These are phyloP conservation scores for Lachnellula subtilissima DNA, from an alignment of 2,329 filamentous ascomycete species.

Conservation along the genomic window DNA sequence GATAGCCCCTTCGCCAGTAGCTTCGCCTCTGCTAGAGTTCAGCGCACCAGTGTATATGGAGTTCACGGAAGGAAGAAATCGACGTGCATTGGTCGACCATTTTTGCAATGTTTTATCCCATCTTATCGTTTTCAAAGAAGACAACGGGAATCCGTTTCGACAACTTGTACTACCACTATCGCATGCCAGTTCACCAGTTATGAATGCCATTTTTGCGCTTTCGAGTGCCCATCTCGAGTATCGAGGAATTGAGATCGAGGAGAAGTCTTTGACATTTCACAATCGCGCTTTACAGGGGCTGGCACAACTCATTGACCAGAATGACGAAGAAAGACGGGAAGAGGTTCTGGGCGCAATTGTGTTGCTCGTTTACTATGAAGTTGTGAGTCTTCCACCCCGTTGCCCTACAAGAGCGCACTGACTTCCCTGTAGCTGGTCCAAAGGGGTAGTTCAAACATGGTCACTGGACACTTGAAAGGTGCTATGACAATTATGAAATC, in stretches of 20 bases:
- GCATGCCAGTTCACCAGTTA: constrained; percentile 53
- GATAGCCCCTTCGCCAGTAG: constrained; percentile 26
- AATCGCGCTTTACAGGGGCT: constrained; percentile 55
- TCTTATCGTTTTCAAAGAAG: constrained; percentile 60
- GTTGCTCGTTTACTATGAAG: constrained; percentile 59
- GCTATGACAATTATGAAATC: constrained; percentile 57
- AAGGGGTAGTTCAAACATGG: constrained; percentile 53
- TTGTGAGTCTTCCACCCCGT: constrained; percentile 40
- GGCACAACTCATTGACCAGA: constrained; percentile 51
- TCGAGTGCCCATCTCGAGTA: constrained; percentile 79
- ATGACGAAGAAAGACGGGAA: constrained; percentile 46
- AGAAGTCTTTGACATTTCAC: constrained; percentile 56
- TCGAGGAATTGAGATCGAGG: constrained; percentile 45
- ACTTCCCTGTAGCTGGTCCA: constrained; percentile 50
- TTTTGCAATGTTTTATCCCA: constrained; percentile 61
- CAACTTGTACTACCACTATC: constrained; percentile 58
- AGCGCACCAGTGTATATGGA: constrained; percentile 50
- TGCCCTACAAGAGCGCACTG: constrained; percentile 11
- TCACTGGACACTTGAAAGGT: constrained; percentile 57
- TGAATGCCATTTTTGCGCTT: constrained; percentile 80
- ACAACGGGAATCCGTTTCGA: constrained; percentile 58
- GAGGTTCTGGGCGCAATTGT: constrained; percentile 58
- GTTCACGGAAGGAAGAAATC: constrained; percentile 50
- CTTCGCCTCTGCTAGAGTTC: constrained; percentile 43
- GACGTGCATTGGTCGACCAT: constrained; percentile 54